Base-by-base conservation (phyloP, 2,329 filamentous ascomycete species). In the Neofusicoccum ribis region DNA sequence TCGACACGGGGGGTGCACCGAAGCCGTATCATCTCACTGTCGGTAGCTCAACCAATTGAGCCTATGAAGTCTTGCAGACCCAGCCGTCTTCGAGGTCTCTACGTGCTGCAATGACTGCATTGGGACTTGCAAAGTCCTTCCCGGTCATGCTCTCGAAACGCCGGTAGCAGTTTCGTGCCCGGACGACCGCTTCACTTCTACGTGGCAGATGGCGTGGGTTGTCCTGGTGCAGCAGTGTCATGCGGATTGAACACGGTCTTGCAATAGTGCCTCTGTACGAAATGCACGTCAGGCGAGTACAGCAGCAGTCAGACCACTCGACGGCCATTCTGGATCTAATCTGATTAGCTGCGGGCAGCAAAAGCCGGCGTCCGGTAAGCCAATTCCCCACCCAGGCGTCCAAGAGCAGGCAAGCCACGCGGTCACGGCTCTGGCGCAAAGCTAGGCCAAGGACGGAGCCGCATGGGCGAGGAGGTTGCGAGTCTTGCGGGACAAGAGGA, bases 321-420 rank as follows among this genome's bases (percentile, higher is more conserved):
- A 15, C 39, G 37, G 14, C 37, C 37, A 31, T 23, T 34, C 20
- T 44, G 39, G 17, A 34, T 14, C 39, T 34, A 44, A 41, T 34
- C 41, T 34, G 41, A 44, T 17, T 4, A 17, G 41, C 27, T 15
- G 46, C 27, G 54, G 54, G 54, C 54, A 59, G 54, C 23, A 59
- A 59, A 59, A 46, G 41, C 41, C 14, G 7, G 54, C 14, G 39
- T 36, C 27, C 41, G 41, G 54, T 34, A 46, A 7, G 27, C 27
- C 41, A 43, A 41, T 59, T 59, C 54, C 54, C 54, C 54, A 59
- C 54, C 41, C 41, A 27, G 52, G 37, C 39, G 52, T 39, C 37
- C 39, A 7, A 14, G 37, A 58, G 52, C n/a, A 20, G 15, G 52
- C 39, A 34, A n/a, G 23, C 54, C 39, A 41, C 14, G 54, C 54